Percentiles rank a stretch among this genome's conserved stretches.
Conservation (phyloP, 768 basidiomycete species). For the Naematelia aurantialba region DNA sequence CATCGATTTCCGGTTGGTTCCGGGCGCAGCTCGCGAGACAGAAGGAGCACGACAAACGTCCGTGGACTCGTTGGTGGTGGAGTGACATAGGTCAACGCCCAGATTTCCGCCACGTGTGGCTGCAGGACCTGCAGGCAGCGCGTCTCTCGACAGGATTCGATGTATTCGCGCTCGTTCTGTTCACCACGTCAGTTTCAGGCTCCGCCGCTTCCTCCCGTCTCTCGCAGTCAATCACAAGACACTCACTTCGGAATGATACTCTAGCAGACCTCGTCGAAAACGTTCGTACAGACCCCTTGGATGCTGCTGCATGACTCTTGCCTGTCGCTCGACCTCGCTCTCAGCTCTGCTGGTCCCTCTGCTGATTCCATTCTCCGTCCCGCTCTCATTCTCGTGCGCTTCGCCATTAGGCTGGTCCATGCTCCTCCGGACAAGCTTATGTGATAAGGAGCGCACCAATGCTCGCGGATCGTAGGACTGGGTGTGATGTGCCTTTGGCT, state of each 20-base stretch:
- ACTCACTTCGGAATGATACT: constrained; percentile 40
- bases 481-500: constrained; percentile 6
- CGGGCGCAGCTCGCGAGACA: constrained; percentile 25
- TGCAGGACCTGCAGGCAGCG: constrained; percentile 36
- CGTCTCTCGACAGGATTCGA: constrained; percentile 38
- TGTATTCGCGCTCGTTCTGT: constrained; percentile 47
- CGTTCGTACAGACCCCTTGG: constrained; percentile 33
- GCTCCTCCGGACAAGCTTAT: constrained; percentile 7
- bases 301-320: constrained; percentile 16
- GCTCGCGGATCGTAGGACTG: constrained; percentile 9
- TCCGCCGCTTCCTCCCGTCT: neutral
- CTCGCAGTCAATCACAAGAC: neutral
- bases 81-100: constrained; percentile 40
- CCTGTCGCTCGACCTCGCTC: constrained; percentile 24
- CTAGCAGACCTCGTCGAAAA: constrained; percentile 36
- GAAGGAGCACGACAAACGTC: constrained; percentile 41
- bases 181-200: neutral
- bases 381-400: constrained; percentile 5
- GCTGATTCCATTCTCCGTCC: neutral
- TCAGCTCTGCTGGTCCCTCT: constrained; percentile 11
- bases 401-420: neutral
- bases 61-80: constrained; percentile 38
- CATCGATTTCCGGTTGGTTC: constrained; percentile 24
- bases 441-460: constrained; percentile 12
- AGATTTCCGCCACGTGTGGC: constrained; percentile 45